Evolutionary conservation across 1,139 yeast species (phyloP), one percentile per base, ranked within the genome.

Genomic region (Debaryomyces udenii): DNA sequence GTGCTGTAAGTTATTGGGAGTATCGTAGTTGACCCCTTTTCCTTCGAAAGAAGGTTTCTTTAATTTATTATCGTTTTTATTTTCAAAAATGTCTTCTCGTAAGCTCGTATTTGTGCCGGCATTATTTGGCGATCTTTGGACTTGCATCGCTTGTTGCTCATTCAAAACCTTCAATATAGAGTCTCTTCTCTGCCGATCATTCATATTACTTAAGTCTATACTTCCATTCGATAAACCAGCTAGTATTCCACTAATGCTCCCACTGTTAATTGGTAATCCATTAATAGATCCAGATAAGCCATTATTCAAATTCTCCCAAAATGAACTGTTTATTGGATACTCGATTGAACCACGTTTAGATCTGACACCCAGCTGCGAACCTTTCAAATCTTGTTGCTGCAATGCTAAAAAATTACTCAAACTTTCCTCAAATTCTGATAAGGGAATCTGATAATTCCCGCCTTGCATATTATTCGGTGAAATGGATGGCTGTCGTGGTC

Each of bases 51-150:
- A 17, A 16, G 20, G 17, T 3, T 22, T 14, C 13, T 26, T 23
- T 7, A 20, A 7, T 6, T 20, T 23, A 15, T 16, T 37, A 27
- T 41, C 41, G 1, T 28, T 20, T 23, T 28, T 32, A 41, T 60
- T 63, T 14, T 63, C 69, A 49, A 71, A 72, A n/a, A 73, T 73
- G 44, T 73, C 78, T 48, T 72, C 76, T 39, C 73, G 52, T 36
- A 72, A 59, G 13, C 57, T 61, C 0, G 69, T 52, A 23, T 44
- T 45, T 28, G 42, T 13, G 36, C 18, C 13, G 4, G 36, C 28
- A 31, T 31, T 39, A 27, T 48, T 45, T 6, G 52, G 48, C 13
- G 49, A 39, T 27, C 58, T 44, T 37, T 49, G 53, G 18, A 44
- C 11, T 47, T 38, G 50, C 39, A 32, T 16, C 35, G 44, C 35